Conservation (phyloP, 179 eudicot genomes). For the Carnegiea gigantea region DNA sequence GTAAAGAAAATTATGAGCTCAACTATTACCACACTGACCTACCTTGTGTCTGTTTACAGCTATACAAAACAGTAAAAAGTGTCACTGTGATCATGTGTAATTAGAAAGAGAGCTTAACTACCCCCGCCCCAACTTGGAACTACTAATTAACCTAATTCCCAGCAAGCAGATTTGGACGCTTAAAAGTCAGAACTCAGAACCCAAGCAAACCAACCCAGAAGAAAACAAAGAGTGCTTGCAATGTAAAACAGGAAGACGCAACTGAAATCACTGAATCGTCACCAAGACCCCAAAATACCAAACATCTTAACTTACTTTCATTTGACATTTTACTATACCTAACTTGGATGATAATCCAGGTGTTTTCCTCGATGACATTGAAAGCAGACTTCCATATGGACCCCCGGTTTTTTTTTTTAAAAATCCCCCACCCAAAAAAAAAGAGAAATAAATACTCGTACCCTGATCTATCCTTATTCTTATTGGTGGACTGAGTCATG, state of each 20-base stretch:
- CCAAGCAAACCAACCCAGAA: background rate
- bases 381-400: no score
- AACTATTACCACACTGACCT: background rate
- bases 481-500: background rate
- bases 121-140: background rate
- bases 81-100: background rate
- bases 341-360: no score
- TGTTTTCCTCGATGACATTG: no score
- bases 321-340: no score
- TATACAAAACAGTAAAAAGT: background rate
- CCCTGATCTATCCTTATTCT: no score
- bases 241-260: background rate
- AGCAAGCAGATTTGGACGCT: background rate
- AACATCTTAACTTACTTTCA: background rate
- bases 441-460: no score
- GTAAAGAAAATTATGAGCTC: background rate
- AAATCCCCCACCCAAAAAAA: no score
- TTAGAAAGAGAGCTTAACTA: background rate
- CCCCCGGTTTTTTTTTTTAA: no score
- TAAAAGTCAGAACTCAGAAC: background rate
- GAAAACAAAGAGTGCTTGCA: no score
- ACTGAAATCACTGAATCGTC: background rate
- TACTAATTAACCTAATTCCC: slow-evolving; percentile 6
- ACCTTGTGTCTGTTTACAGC: background rate
- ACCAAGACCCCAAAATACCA: background rate